phyloP scores from a whole-genome alignment of 495 filamentous ascomycete species.

The Polyplosphaeria fusca region DNA sequence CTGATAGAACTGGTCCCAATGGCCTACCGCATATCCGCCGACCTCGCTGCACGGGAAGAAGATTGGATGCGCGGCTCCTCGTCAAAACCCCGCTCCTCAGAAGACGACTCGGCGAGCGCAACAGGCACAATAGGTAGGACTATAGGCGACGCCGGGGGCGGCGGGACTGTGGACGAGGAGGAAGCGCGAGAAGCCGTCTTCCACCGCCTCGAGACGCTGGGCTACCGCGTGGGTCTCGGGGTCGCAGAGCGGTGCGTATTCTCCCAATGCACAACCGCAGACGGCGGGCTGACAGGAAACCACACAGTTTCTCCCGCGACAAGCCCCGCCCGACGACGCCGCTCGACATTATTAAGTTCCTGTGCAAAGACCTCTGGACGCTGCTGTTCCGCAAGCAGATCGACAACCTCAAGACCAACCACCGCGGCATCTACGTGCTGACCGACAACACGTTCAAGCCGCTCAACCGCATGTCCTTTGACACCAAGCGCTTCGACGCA shows the following conservation, averaged over 20 bases:
- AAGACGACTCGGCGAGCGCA: conserved; percentile 8
- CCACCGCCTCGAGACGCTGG: conserved; percentile 76
- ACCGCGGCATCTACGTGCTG: conserved; percentile 92
- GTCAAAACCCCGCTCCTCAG: conserved; percentile 18
- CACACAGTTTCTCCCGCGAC: conserved; percentile 82
- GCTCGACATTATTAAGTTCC: conserved; percentile 74
- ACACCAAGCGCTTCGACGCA: conserved; percentile 40
- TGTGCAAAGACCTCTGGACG: conserved; percentile 97
- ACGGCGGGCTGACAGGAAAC: no score
- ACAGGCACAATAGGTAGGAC: conserved; percentile 5
- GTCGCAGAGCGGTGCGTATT: conserved; percentile 77
- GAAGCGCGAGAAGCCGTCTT: conserved; percentile 78
- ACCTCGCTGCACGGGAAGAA: conserved; percentile 45
- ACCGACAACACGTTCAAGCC: conserved; percentile 92
- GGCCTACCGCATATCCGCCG: conserved; percentile 72
- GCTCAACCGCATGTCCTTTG: conserved; percentile 79
- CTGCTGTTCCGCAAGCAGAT: conserved; percentile 93
- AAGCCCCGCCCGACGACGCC: conserved; percentile 58
- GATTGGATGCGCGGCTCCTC: conserved; percentile 25
- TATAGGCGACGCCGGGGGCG: conserved; percentile 20
- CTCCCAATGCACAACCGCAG: neutral
- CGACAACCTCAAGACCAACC: conserved; percentile 98
- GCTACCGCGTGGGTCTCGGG: conserved; percentile 90
- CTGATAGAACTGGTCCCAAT: conserved; percentile 95
- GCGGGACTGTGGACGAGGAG: conserved; percentile 61